These are phyloP conservation scores for Veloboletus limbatus DNA, from an alignment of 1,284 basidiomycete species.

Conservation along the genomic window DNA sequence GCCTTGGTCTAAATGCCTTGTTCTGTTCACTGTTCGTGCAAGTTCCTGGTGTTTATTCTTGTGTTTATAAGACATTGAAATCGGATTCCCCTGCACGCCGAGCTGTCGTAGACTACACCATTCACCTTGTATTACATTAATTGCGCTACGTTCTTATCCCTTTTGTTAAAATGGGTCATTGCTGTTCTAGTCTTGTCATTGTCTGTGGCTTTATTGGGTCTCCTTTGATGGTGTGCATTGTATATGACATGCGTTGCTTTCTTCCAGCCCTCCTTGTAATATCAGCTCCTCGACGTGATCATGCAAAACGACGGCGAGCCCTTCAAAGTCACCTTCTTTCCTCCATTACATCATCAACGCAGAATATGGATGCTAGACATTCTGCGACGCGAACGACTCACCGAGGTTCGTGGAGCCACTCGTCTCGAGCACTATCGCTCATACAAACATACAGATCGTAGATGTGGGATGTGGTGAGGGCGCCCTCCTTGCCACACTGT, in stretches of 20 bases:
- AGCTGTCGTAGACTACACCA: conserved; percentile 11
- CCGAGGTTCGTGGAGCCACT: conserved; percentile 45
- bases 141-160: neutral
- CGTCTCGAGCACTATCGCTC: neutral
- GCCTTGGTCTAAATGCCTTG: conserved; percentile 49
- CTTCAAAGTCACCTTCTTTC: conserved; percentile 66
- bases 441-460: conserved; percentile 49
- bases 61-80: conserved; percentile 5
- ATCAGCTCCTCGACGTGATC: neutral
- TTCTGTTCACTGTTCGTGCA: neutral
- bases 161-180: neutral
- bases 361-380: conserved; percentile 69
- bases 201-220: conserved; percentile 25
- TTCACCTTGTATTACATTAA: conserved; percentile 4
- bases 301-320: conserved; percentile 32
- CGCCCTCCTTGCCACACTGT: conserved; percentile 63
- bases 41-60: conserved; percentile 2
- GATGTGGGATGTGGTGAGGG: conserved; percentile 84
- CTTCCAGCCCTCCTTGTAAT: neutral
- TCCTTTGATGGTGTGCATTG: conserved; percentile 13
- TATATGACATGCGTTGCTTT: conserved; percentile 9
- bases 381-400: conserved; percentile 56
- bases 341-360: conserved; percentile 68
- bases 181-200: conserved; percentile 21
- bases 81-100: neutral